These are phyloP conservation scores for Euphorbia lathyris DNA, from an alignment of 345 rosid species.

Conservation along the genomic window DNA sequence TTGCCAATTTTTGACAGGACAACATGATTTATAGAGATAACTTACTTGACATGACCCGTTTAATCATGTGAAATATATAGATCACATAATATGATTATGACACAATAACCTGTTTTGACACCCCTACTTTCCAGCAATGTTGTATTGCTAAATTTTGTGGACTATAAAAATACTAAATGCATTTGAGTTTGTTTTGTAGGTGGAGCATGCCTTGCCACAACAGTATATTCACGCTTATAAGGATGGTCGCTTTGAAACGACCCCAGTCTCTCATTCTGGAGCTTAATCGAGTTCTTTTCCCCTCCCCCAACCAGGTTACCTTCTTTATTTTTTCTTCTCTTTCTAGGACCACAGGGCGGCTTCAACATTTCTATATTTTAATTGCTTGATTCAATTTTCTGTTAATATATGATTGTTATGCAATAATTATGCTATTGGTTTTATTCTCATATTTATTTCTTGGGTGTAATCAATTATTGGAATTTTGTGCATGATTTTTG, in stretches of 20 bases:
- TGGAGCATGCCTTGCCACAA: constrained; percentile 86
- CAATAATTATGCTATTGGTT: neutral
- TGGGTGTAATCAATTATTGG: constrained; percentile 12
- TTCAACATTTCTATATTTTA: constrained; percentile 5
- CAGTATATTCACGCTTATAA: constrained; percentile 63
- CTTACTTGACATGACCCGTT: too few species aligned
- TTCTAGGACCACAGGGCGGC: constrained; percentile 21
- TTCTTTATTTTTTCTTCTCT: constrained; percentile 9
- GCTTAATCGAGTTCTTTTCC: constrained; percentile 38
- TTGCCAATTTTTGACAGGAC: too few species aligned
- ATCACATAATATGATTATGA: too few species aligned
- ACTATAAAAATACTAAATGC: neutral
- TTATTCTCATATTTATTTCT: constrained; percentile 14
- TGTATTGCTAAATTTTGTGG: too few species aligned
- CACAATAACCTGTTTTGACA: too few species aligned
- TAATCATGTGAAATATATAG: too few species aligned
- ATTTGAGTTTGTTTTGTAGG: constrained; percentile 39
- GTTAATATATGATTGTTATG: constrained; percentile 19
- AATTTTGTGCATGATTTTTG: constrained; percentile 8
- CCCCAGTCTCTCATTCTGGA: constrained; percentile 95
- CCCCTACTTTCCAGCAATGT: neutral
- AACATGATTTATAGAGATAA: too few species aligned
- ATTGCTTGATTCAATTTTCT: constrained; percentile 13
- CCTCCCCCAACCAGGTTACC: constrained; percentile 15
- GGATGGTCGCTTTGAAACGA: constrained; percentile 73